Base-by-base conservation (phyloP, 495 filamentous ascomycete genomes). In the Neurospora sp. region DNA sequence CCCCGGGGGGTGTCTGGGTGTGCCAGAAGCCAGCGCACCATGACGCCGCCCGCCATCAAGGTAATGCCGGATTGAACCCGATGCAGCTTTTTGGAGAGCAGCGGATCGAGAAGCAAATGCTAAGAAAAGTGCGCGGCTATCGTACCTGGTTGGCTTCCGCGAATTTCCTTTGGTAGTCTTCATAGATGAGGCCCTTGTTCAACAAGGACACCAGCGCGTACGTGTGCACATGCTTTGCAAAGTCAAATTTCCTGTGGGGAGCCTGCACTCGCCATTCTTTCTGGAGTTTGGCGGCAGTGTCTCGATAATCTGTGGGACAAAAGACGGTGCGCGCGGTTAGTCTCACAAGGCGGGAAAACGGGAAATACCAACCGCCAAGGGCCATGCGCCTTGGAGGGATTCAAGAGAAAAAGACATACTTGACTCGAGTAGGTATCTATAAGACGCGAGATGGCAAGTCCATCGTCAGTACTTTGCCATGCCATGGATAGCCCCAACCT, bases 391-490 rank as follows among this genome's bases (percentile, higher is more conserved):
- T 48, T 73, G 42, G 27, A 59, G 71, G 70, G 40, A 74, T 71
- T 69, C 59, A 75, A 70, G 70, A 74, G 41, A 76, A 72, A 72
- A 54, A 73, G 69, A 90, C 90, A 77, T 88, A 96, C 93, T 93
- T 85, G 90, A 92, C 88, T 96, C 93, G 83, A 94, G 88, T 76
- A 96, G 89, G 83, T 95, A 96, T 82, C 93, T 96, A 81, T 66
- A 72, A 76, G 54, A 66, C 54, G 54, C 27, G 6, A 66, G 54
- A 66, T 35, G 54, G 54, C 27, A 66, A 6, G 54, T 16, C 54
- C 54, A 66, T 66, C 54, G 54, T 66, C 54, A 66, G 54, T 66
- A 35, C 23, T 9, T 10, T 18, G 54, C 14, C 54, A 66, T 66
- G 54, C 54, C 27, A 66, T 35, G 54, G 27, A 66, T 35, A 66